Conservation (phyloP, 1,284 basidiomycete species). For the Cryptococcus jaspeensis region DNA sequence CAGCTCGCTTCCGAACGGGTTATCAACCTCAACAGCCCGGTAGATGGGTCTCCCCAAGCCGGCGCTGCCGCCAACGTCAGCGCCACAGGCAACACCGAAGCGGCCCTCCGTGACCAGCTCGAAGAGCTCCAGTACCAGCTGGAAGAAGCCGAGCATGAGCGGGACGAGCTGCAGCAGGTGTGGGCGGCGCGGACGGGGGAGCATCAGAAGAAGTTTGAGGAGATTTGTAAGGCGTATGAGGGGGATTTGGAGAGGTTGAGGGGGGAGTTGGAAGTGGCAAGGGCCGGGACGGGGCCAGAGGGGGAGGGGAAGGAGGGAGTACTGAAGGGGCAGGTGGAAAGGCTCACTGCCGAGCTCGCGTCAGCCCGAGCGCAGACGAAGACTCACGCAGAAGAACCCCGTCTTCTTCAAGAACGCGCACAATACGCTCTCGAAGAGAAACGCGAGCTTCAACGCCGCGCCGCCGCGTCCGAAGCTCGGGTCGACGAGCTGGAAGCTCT, state of each 20-base stretch:
- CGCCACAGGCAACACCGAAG: background rate
- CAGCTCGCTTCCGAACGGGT: constrained; percentile 5
- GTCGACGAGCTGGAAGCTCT: constrained; percentile 9
- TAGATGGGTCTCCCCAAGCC: background rate
- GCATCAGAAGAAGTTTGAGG: constrained; percentile 38
- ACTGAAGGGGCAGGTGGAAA: constrained; percentile 15
- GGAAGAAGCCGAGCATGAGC: constrained; percentile 25
- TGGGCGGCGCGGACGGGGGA: constrained; percentile 42
- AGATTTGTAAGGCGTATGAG: constrained; percentile 42
- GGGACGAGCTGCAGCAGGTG: constrained; percentile 23
- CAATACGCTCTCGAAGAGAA: too few species aligned
- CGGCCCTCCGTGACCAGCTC: constrained; percentile 4
- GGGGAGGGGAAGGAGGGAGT: constrained; percentile 11
- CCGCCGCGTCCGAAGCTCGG: background rate
- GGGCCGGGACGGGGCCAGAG: constrained; percentile 9
- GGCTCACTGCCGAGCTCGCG: constrained; percentile 17
- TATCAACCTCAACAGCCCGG: background rate
- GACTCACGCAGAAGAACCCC: background rate
- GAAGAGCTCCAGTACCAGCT: constrained; percentile 20
- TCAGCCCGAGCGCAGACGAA: constrained; percentile 2
- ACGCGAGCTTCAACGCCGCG: too few species aligned
- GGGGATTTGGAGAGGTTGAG: constrained; percentile 24
- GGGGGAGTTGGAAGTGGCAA: constrained; percentile 15
- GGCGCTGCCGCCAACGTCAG: too few species aligned
- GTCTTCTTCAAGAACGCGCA: too few species aligned